Evolutionary conservation across 140 eudicot species (phyloP), one percentile per base, ranked within the genome.

Genomic region (Flaveria floridana): DNA sequence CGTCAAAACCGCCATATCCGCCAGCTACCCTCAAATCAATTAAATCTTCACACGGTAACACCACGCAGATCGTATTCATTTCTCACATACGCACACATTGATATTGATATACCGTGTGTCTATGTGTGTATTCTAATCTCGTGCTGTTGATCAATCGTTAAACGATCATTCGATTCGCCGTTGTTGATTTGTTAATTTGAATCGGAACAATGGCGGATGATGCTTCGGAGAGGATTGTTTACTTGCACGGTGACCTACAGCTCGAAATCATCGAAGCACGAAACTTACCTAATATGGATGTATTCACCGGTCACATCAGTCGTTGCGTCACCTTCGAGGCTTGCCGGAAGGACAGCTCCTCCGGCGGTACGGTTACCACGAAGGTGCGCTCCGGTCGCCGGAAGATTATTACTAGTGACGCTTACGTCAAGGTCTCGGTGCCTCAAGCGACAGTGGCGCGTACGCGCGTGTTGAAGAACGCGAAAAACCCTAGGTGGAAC

Each of bases 361-460:
- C 75, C 73, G 13, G 79, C 73, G 58, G 68, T 50, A 34, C 47
- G 75, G 76, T 63, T 11, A 85, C 52, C 74, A 75, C 71, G 11
- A 70, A 73, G 68, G n/a, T 64, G 64, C 78, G 67, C 3, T 74
- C 78, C 73, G 89, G 50, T 72, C 90, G 71, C 82, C 84, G 86
- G 42, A 85, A 84, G 34, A 82, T 90, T 23, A 94, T 94, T 51
- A 88, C 99, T 25, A 94, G 97, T 62, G 99, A 94, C 76, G 96
- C 99, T 6, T 94, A 94, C 81, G 99, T 94, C 68, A 87, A 92
- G 44, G 96, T 90, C 8, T 78, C 84, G 3, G 99, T 83, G n/a
- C 99, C 97, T 0, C 97, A 90, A 59, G 90, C 95, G 3, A 87
- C 90, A 19, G 87, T 94, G 1, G 99, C 97, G 21, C 96, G 97